Conservation (phyloP, 495 filamentous ascomycete species). For the Penicillium paradoxum region DNA sequence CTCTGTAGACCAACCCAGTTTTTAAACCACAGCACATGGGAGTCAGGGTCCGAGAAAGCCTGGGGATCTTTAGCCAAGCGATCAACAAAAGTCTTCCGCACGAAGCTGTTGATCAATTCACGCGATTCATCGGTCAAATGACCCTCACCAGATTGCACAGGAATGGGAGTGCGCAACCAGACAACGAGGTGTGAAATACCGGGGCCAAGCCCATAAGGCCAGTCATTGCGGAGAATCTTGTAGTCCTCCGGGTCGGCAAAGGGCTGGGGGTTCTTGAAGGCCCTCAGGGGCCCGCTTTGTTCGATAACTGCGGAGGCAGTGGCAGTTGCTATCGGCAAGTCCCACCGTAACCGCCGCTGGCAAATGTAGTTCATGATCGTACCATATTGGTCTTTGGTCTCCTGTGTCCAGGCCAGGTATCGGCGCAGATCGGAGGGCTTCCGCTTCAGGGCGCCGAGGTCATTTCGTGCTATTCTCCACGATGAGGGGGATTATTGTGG, state of each 20-base stretch:
- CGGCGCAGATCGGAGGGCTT: conserved; percentile 77
- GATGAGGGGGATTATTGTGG: conserved; percentile 12
- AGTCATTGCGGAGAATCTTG: conserved; percentile 79
- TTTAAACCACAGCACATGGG: conserved; percentile 85
- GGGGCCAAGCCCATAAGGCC: conserved; percentile 75
- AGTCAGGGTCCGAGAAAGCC: conserved; percentile 35
- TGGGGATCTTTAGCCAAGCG: conserved; percentile 40
- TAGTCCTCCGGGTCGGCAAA: conserved; percentile 68
- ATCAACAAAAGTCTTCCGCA: conserved; percentile 60
- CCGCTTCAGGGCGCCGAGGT: conserved; percentile 71
- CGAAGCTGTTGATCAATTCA: conserved; percentile 57
- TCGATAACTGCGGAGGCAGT: conserved; percentile 7
- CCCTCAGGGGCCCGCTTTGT: conserved; percentile 22
- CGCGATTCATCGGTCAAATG: conserved; percentile 68
- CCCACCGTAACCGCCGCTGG: conserved; percentile 69
- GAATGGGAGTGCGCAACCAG: conserved; percentile 54
- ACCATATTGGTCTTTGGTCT: conserved; percentile 68
- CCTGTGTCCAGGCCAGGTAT: conserved; percentile 73
- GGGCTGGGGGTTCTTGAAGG: conserved; percentile 47
- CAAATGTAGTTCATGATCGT: conserved; percentile 73
- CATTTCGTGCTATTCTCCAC: conserved; percentile 52
- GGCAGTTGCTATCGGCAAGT: conserved; percentile 21
- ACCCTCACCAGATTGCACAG: conserved; percentile 49
- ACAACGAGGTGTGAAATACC: conserved; percentile 62
- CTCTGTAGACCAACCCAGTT: conserved; percentile 90